These are phyloP conservation scores for Gloeopeniophorella convolvens DNA, from an alignment of 768 basidiomycete genomes.

Conservation along the genomic window DNA sequence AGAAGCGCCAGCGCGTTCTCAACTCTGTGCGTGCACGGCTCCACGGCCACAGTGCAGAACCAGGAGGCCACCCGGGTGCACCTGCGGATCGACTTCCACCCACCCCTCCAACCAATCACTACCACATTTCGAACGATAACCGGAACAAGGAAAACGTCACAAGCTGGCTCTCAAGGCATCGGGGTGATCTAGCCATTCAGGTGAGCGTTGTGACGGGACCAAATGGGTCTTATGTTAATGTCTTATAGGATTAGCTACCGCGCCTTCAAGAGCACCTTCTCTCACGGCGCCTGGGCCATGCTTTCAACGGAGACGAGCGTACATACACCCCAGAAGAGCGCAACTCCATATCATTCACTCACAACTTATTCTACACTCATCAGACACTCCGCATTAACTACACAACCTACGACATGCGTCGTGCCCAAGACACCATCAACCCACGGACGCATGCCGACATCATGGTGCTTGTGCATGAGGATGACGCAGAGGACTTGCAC, in stretches of 20 bases:
- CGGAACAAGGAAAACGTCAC: background rate
- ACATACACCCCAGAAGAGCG: slow-evolving; percentile 10
- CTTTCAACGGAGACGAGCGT: slow-evolving; percentile 18
- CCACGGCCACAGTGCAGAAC: background rate
- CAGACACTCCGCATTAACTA: slow-evolving; percentile 16
- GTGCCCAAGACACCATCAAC: slow-evolving; percentile 23
- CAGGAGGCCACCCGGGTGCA: background rate
- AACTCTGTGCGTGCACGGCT: background rate
- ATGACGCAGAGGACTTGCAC: background rate
- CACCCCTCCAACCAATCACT: background rate
- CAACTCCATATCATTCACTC: slow-evolving; percentile 18
- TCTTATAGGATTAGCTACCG: slow-evolving; percentile 18
- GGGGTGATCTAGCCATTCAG: background rate
- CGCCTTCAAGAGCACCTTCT: slow-evolving; percentile 25
- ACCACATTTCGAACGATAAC: background rate
- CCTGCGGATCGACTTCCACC: background rate
- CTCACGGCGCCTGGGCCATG: slow-evolving; percentile 5
- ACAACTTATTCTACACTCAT: slow-evolving; percentile 23
- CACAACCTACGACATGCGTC: no score
- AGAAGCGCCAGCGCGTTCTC: slow-evolving; percentile 12
- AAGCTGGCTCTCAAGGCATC: background rate
- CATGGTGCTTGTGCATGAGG: slow-evolving; percentile 19
- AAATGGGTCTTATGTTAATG: background rate
- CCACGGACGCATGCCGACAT: slow-evolving; percentile 18
- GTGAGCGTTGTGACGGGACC: background rate